Base-by-base conservation (phyloP, 805 yeast genomes). In the Pichia deserticola region DNA sequence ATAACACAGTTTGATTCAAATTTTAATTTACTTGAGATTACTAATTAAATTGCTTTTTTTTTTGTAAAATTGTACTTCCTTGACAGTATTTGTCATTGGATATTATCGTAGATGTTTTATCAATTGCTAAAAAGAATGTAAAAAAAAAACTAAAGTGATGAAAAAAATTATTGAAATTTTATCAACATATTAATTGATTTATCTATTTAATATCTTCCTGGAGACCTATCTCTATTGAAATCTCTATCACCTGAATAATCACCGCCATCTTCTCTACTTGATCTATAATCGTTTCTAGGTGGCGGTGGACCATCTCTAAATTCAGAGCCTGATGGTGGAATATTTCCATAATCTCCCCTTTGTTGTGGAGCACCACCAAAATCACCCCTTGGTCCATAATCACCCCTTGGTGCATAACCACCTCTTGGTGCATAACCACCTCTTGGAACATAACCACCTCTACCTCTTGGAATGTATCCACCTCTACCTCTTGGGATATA, bases 201-300 rank as follows among this genome's bases (percentile, higher is more conserved):
- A 20, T 12, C 42, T 29, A 39, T 37, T 70, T 70, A 79, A 67
- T 80, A 82, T 72, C 88, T 81, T 56, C 84, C 76, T 69, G 89
- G 89, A 53, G 89, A 82, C 78, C 89, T 82, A 66, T 81, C 86
- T 65, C 86, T 76, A 58, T 76, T 78, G 65, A 74, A 73, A 45
- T 75, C 81, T 58, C 76, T 72, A 51, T 81, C 72, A 62, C 62
- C 60, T 43, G 49, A 52, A 42, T 54, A 54, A 37, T 50, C 54
- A 44, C 51, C 51, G 15, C 51, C 57, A 45, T 49, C 59, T 41
- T 60, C 64, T 49, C 65, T 60, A 59, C 62, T 57, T n/a, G 63
- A 58, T 51, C 65, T 59, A 53, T 60, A 62, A n/a, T 68, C 70
- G 36, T 65, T 68, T 41, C 70, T 58, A 57, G 72, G 62, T 34